Percentiles rank a stretch among this genome's conserved stretches.
phyloP scores from a whole-genome alignment of 1,139 yeast genomes.

The Taiozyma sp. region DNA sequence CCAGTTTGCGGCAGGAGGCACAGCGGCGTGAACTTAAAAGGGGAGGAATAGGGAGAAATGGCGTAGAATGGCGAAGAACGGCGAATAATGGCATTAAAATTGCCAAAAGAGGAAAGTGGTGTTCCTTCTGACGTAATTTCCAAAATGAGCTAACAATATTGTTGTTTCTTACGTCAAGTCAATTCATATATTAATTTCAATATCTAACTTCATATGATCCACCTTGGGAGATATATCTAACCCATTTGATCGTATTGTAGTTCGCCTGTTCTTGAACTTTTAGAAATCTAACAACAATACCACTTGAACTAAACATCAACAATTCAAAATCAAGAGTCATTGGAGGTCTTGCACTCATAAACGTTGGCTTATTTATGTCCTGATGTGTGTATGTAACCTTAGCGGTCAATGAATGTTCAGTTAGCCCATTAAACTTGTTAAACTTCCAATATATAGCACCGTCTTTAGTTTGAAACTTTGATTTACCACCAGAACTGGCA shows the following conservation, averaged over 20 bases:
- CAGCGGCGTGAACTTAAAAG: too few species aligned
- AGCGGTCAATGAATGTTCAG: slow-evolving; percentile 43
- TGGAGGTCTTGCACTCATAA: slow-evolving; percentile 60
- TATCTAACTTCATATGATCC: slow-evolving; percentile 80
- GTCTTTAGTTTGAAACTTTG: slow-evolving; percentile 65
- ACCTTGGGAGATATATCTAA: slow-evolving; percentile 67
- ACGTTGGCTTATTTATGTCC: slow-evolving; percentile 16
- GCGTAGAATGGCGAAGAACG: too few species aligned
- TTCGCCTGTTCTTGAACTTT: slow-evolving; percentile 62
- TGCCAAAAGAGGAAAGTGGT: too few species aligned
- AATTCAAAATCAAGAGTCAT: slow-evolving; percentile 65
- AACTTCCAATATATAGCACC: slow-evolving; percentile 67
- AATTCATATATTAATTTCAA: background rate
- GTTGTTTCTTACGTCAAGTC: too few species aligned
- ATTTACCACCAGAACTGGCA: slow-evolving; percentile 57
- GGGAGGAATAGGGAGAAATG: too few species aligned
- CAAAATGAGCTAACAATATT: too few species aligned
- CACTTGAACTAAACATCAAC: slow-evolving; percentile 77
- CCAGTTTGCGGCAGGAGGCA: background rate
- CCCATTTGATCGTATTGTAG: slow-evolving; percentile 83
- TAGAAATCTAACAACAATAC: slow-evolving; percentile 68
- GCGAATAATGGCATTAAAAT: too few species aligned
- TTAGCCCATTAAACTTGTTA: slow-evolving; percentile 62
- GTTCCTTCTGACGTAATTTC: too few species aligned
- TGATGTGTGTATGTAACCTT: slow-evolving; percentile 12